Conservation (phyloP, 2,329 filamentous ascomycete genomes). For the Colletotrichum truncatum region DNA sequence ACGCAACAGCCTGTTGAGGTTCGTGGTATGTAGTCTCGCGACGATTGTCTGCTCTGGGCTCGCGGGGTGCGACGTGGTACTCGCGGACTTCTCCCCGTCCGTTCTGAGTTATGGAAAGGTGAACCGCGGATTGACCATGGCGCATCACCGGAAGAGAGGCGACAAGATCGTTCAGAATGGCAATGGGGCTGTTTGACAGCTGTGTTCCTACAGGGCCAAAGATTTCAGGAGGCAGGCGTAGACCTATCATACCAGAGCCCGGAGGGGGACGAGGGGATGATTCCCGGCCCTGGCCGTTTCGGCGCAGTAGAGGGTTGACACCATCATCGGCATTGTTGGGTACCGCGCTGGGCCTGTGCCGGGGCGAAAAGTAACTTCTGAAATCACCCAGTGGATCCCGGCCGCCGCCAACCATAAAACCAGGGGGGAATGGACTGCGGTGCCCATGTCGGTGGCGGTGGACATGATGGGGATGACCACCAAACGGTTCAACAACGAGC, state of each 20-base stretch:
- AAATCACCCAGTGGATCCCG: constrained; percentile 62
- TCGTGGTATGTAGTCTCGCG: constrained; percentile 62
- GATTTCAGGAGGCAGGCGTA: constrained; percentile 57
- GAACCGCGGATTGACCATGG: constrained; percentile 61
- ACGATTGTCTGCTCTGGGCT: constrained; percentile 56
- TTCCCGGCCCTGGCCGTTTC: constrained; percentile 57
- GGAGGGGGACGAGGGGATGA: constrained; percentile 56
- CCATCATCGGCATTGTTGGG: constrained; percentile 78
- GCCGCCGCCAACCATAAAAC: constrained; percentile 62
- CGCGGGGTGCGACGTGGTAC: constrained; percentile 53
- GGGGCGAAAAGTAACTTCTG: constrained; percentile 58
- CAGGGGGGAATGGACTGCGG: constrained; percentile 69
- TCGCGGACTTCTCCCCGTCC: constrained; percentile 63
- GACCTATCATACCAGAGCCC: constrained; percentile 62
- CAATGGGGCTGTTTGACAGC: constrained; percentile 59
- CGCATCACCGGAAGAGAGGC: constrained; percentile 60
- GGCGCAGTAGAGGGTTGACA: constrained; percentile 85
- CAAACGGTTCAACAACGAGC: constrained; percentile 59
- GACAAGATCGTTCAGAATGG: constrained; percentile 65
- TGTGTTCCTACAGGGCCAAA: constrained; percentile 48
- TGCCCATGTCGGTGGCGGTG: constrained; percentile 62
- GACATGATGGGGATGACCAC: constrained; percentile 55
- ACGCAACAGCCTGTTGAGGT: constrained; percentile 79
- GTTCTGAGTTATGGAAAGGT: constrained; percentile 66
- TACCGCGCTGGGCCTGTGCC: constrained; percentile 62